phyloP scores from a whole-genome alignment of 2,329 filamentous ascomycete genomes.

The Stromatinia cepivora region DNA sequence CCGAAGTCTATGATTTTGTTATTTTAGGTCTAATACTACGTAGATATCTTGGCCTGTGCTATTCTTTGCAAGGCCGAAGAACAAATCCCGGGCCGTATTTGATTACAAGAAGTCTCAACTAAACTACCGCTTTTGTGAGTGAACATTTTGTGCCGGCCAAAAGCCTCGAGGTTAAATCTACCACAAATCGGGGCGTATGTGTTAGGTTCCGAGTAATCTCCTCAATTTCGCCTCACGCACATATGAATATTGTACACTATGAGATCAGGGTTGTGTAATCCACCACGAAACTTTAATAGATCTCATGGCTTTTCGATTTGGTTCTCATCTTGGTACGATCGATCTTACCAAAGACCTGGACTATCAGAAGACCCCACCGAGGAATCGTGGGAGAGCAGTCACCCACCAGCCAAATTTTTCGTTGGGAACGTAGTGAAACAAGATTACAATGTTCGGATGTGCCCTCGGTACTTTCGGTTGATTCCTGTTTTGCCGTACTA shows the following conservation, averaged over 20 bases:
- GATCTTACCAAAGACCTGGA: not conserved
- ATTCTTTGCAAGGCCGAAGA: not conserved
- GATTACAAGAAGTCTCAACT: not conserved
- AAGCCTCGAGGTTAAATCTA: not conserved
- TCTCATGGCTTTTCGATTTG: slow-evolving; percentile 12
- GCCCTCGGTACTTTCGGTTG: slow-evolving; percentile 9
- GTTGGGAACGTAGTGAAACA: not conserved
- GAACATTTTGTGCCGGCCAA: not conserved
- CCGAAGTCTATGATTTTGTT: not conserved
- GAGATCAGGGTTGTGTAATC: not conserved
- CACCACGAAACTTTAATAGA: slow-evolving; percentile 6
- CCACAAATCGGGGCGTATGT: not conserved
- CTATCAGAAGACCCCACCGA: slow-evolving; percentile 6
- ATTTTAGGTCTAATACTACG: not conserved
- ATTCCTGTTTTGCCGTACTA: not conserved
- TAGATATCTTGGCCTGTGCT: not conserved
- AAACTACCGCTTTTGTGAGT: not conserved
- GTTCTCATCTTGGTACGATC: slow-evolving; percentile 11
- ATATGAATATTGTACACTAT: not conserved
- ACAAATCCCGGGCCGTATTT: not conserved
- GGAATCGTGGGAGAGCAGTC: not conserved
- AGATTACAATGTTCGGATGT: not conserved
- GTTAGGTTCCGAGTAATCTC: not conserved
- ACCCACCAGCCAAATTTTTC: not conserved
- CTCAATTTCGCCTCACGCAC: not conserved